These are phyloP conservation scores for Gynandropsis gynandra DNA, from an alignment of 345 rosid species.

Conservation along the genomic window DNA sequence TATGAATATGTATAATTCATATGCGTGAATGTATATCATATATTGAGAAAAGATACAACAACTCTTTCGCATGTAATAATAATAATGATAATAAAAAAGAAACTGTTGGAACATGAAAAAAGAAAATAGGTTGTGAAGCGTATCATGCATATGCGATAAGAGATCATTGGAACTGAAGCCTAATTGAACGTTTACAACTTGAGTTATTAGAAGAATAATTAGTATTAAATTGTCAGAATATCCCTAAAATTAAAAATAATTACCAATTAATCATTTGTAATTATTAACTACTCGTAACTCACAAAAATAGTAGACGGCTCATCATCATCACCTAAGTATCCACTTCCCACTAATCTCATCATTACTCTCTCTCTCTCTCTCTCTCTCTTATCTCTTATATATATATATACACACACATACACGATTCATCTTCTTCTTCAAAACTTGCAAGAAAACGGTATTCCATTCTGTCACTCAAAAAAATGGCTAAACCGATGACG, in stretches of 20 bases:
- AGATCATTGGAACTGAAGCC: slow-evolving; percentile 17
- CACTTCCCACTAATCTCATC: slow-evolving; percentile 16
- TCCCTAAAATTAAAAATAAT: slow-evolving; percentile 15
- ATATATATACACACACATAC: neutral
- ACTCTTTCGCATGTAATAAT: too few relatives aligned
- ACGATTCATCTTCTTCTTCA: slow-evolving; percentile 13
- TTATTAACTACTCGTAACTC: slow-evolving; percentile 19
- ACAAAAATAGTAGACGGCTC: slow-evolving; percentile 26
- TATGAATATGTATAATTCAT: too few relatives aligned
- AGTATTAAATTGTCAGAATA: neutral
- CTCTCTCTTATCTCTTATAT: slow-evolving; percentile 9
- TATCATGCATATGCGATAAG: slow-evolving; percentile 18
- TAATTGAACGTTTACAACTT: slow-evolving; percentile 20
- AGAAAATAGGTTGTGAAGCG: slow-evolving; percentile 14
- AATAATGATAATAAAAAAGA: neutral
- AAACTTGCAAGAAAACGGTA: neutral
- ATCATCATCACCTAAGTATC: slow-evolving; percentile 20
- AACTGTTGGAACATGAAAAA: slow-evolving; percentile 14
- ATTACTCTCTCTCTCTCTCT: slow-evolving; percentile 7
- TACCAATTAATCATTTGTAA: slow-evolving; percentile 21
- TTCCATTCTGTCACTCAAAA: neutral
- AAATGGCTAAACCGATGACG: slow-evolving; percentile 14
- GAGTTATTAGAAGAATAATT: slow-evolving; percentile 17
- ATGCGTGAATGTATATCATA: too few relatives aligned
- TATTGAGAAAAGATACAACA: too few relatives aligned